phyloP scores from a whole-genome alignment of 805 yeast genomes.

The Monosporozyma aerobia region DNA sequence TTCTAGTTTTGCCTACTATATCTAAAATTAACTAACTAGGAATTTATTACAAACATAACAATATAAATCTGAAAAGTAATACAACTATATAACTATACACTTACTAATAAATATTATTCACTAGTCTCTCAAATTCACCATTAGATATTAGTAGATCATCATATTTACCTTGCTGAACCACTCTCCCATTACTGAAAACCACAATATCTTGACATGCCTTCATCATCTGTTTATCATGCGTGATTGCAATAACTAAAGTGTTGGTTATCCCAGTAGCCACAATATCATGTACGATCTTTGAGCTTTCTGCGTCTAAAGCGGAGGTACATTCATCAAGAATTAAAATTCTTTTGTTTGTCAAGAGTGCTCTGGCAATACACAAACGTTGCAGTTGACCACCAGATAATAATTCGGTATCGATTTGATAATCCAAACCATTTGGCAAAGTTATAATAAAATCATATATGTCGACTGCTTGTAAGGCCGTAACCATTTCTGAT shows the following conservation, averaged over 20 bases:
- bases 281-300: constrained; percentile 41
- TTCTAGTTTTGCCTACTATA: no score
- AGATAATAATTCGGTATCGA: constrained; percentile 52
- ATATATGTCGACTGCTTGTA: constrained; percentile 41
- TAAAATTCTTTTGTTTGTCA: constrained; percentile 55
- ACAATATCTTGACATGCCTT: constrained; percentile 43
- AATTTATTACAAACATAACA: no score
- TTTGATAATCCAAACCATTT: constrained; percentile 46
- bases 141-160: constrained; percentile 13
- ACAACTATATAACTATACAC: background rate
- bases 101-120: background rate
- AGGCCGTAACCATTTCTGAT: constrained; percentile 31
- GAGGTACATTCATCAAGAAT: constrained; percentile 86
- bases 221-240: constrained; percentile 69
- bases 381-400: constrained; percentile 90
- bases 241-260: constrained; percentile 50
- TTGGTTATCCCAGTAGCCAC: constrained; percentile 35
- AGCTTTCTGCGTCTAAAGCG: constrained; percentile 63
- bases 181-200: constrained; percentile 39
- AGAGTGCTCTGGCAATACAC: constrained; percentile 72
- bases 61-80: background rate
- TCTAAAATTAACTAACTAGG: no score
- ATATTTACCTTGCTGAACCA: constrained; percentile 39
- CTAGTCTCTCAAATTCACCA: constrained; percentile 1
- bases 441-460: constrained; percentile 49